Base-by-base conservation (phyloP, 495 filamentous ascomycete genomes). In the Podospora pseudoanserina region DNA sequence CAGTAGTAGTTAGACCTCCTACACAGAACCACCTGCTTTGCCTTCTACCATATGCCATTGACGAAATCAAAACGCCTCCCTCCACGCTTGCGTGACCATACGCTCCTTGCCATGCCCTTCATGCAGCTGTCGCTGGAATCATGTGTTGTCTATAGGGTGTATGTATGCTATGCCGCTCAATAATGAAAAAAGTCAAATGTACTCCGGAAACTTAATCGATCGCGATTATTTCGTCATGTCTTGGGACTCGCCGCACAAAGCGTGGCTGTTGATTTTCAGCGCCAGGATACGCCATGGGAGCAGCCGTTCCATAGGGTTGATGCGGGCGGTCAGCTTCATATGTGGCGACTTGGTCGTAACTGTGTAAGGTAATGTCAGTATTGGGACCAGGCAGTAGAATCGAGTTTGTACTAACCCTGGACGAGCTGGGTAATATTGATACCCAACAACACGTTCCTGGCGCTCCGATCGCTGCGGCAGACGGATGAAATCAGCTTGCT, bases 391-490 rank as follows among this genome's bases (percentile, higher is more conserved):
- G 7, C 30, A 32, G 7, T 32, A 7, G 30, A 32, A 32, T 5
- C 4, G 30, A 32, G 30, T 32, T 32, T 6, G 39, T 13, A 49
- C 39, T 49, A 63, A 72, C 72, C 53, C 23, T 55, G 64, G 67
- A 28, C 30, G 49, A 19, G 63, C 30, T 4, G 66, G 64, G 7
- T 69, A 32, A 59, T 74, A 72, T 65, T 73, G 71, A 39, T 71
- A 65, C 5, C 71, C 73, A 34, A 73, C 72, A 26, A 77, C 69
- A 11, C 74, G 69, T 54, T 77, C 75, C 34, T 71, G 70, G 3
- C 75, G 65, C 34, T 68, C 71, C 9, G 63, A 64, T 23, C 57
- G 63, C 11, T 62, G 57, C 11, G 27, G 44, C 18, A 20, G 61
- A n/a, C 60, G 62, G 39, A 49, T 49, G 13, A 49, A 49, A 49